phyloP scores from a whole-genome alignment of 2,329 filamentous ascomycete species.

The Talaromyces atroroseus region DNA sequence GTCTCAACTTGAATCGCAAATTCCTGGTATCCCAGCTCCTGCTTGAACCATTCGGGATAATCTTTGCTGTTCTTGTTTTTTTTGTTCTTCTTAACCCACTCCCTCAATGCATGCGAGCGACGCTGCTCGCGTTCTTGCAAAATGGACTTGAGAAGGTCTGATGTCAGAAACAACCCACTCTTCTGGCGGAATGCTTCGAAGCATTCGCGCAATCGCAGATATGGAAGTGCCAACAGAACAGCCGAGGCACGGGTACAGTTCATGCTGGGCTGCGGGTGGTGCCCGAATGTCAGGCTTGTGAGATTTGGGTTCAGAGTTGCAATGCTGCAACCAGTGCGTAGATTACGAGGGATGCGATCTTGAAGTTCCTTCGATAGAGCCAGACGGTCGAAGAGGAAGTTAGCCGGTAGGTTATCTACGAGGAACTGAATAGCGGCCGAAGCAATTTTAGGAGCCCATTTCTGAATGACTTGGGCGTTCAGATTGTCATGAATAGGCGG shows the following conservation, averaged over 20 bases:
- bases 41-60: constrained; percentile 6
- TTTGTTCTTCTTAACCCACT: constrained; percentile 1
- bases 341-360: constrained; percentile 22
- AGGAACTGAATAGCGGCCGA: constrained; percentile 22
- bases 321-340: constrained; percentile 15
- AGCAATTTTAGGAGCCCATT: constrained; percentile 15
- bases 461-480: constrained; percentile 2
- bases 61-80: not conserved
- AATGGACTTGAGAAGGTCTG: constrained; percentile 17
- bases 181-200: constrained; percentile 19
- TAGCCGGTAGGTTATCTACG: constrained; percentile 15
- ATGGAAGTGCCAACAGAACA: constrained; percentile 26
- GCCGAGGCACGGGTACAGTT: constrained; percentile 21
- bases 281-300: constrained; percentile 21
- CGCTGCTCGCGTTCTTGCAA: constrained; percentile 26
- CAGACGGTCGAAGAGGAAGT: constrained; percentile 22
- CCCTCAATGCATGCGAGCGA: constrained; percentile 20
- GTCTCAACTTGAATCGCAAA: constrained; percentile 7
- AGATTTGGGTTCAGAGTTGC: constrained; percentile 17
- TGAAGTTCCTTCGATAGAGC: constrained; percentile 21
- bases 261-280: constrained; percentile 12
- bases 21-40: constrained; percentile 22
- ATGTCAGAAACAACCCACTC: constrained; percentile 16
- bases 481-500: constrained; percentile 14
- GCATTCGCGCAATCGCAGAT: constrained; percentile 17